Conservation (phyloP, 2,329 filamentous ascomycete species). For the Curvularia verruculosa region DNA sequence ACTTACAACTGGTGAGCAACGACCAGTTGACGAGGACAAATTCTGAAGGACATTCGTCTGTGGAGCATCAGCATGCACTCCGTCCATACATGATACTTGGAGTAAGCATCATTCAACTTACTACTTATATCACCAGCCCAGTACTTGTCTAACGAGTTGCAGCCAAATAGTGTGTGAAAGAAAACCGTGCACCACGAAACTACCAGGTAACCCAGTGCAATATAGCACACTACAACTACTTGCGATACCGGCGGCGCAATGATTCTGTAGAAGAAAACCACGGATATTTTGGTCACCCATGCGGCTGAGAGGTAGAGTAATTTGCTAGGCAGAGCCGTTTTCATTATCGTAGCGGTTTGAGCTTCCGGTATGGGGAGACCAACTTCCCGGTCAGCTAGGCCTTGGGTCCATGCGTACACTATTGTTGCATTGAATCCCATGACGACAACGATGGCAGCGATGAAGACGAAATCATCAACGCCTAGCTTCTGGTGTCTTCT, state of each 20-base stretch:
- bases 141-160: neutral
- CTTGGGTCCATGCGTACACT: neutral
- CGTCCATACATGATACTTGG: neutral
- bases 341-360: neutral
- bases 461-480: neutral
- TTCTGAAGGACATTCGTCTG: neutral
- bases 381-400: neutral
- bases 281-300: neutral
- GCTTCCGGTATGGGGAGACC: neutral
- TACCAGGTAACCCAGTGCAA: neutral
- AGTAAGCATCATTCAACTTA: neutral
- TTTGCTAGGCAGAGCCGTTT: neutral
- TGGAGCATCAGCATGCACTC: neutral
- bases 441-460: neutral
- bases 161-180: neutral
- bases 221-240: neutral
- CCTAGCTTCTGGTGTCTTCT: neutral
- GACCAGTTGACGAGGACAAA: neutral
- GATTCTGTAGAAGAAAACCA: neutral
- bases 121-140: neutral
- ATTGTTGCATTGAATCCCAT: neutral
- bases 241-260: neutral
- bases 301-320: neutral
- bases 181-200: neutral
- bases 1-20: neutral